phyloP scores from a whole-genome alignment of 805 yeast species.

The Candida orba region DNA sequence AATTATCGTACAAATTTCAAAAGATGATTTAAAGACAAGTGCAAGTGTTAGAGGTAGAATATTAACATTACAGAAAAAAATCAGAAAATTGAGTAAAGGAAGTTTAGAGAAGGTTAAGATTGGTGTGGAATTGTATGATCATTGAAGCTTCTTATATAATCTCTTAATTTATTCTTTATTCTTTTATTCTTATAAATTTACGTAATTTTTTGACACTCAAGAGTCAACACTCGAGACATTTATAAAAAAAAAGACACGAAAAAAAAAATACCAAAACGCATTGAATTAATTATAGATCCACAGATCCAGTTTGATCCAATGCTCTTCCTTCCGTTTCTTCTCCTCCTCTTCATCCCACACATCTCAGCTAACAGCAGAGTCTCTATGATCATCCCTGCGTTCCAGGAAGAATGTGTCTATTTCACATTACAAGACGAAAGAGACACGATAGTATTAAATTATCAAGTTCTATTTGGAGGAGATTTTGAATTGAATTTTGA shows the following conservation, averaged over 20 bases:
- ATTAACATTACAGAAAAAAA: slow-evolving; percentile 50
- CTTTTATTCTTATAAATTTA: no score
- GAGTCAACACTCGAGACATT: no score
- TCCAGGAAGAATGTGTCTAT: slow-evolving; percentile 38
- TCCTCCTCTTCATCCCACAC: neutral
- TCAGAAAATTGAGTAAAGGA: slow-evolving; percentile 46
- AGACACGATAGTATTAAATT: slow-evolving; percentile 34
- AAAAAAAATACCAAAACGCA: neutral
- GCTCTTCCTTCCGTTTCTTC: neutral
- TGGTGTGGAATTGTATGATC: slow-evolving; percentile 38
- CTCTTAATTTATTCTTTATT: neutral
- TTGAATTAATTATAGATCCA: no score
- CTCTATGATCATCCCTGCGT: slow-evolving; percentile 25
- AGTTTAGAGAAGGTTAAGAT: slow-evolving; percentile 46
- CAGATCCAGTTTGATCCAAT: neutral
- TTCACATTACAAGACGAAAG: slow-evolving; percentile 29
- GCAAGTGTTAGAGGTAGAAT: slow-evolving; percentile 54
- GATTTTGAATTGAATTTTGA: slow-evolving; percentile 60
- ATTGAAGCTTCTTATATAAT: slow-evolving; percentile 3
- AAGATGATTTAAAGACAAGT: slow-evolving; percentile 50
- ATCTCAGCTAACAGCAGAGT: slow-evolving; percentile 7
- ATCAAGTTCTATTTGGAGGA: slow-evolving; percentile 55
- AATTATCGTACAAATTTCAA: slow-evolving; percentile 37
- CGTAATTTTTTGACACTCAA: no score
- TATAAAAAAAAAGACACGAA: no score